Base-by-base conservation (phyloP, 257 asterid species). In the Ocimum tenuiflorum region DNA sequence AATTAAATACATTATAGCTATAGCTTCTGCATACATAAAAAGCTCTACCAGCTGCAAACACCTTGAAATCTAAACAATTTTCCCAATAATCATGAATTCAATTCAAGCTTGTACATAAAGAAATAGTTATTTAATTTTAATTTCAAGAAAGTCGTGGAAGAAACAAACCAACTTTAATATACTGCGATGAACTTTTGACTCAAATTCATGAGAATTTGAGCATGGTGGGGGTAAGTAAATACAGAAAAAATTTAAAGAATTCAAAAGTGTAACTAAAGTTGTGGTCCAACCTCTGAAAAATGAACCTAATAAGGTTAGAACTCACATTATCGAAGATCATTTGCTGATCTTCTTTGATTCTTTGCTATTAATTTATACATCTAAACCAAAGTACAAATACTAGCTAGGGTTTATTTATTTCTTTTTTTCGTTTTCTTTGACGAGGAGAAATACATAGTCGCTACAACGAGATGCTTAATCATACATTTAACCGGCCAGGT, bases 201-300 rank as follows among this genome's bases (percentile, higher is more conserved):
- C 17, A 68, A 57, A 68, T 33, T 13, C 67, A 68, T 46, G 55
- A 39, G 41, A 48, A 47, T 11, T 22, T 36, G 53, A 69, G 45
- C 61, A 39, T 43, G 42, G 35, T 53, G 62, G 27, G 45, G 29
- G 35, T 38, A 65, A 53, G 38, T 15, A 19, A 67, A 38, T 19
- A 41, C 31, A 42, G 27, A 35, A 31, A 56, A 58, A 35, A n/a
- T n/a, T 38, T 52, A 53, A 53, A 41, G 52, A 71, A 22, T 23
- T 29, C 38, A 56, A 65, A 66, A 60, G 65, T 10, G 39, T 56
- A 9, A 31, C n/a, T 36, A 61, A 60, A 46, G 72, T 4, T 18
- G 78, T 73, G 78, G 78, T 73, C 78, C 78, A 58, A 62, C 43
- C 67, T 56, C 58, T 67, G 42, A 18, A 58, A 36, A 67, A 51